Evolutionary conservation across 1,139 yeast genomes (phyloP).

Genomic region (Geotrichum siamense): DNA sequence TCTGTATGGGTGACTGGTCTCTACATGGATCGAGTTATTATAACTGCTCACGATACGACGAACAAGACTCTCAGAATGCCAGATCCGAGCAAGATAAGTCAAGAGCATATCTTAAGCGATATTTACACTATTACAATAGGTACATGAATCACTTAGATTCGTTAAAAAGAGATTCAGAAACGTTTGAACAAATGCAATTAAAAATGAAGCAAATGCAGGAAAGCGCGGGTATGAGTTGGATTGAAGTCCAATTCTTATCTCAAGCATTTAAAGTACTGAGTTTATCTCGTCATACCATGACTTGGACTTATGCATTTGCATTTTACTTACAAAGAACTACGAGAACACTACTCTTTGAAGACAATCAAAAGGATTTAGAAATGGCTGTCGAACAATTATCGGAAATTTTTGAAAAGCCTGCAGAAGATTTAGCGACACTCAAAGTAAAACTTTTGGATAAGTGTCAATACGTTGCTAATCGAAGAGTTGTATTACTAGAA

Average conservation of each 20-base stretch:
- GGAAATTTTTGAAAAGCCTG: constrained; percentile 47
- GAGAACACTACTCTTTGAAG: constrained; percentile 50
- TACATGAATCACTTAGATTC: constrained; percentile 75
- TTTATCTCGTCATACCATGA: constrained; percentile 66
- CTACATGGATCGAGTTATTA: constrained; percentile 61
- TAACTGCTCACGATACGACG: constrained; percentile 58
- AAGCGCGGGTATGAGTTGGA: constrained; percentile 67
- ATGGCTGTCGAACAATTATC: constrained; percentile 75
- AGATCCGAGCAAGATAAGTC: constrained; percentile 35
- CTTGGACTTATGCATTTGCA: constrained; percentile 88
- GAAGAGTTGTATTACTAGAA: constrained; percentile 33
- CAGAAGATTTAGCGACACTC: constrained; percentile 28
- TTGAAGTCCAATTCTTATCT: constrained; percentile 76
- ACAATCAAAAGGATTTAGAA: constrained; percentile 63
- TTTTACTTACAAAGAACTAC: constrained; percentile 53
- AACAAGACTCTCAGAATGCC: constrained; percentile 34
- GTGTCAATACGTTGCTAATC: constrained; percentile 34
- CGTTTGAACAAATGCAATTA: constrained; percentile 55
- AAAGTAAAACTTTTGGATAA: constrained; percentile 34
- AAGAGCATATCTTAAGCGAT: constrained; percentile 49
- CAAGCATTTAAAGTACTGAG: constrained; percentile 62
- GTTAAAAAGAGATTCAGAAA: constrained; percentile 60
- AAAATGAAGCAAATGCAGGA: constrained; percentile 63
- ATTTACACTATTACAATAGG: constrained; percentile 69
- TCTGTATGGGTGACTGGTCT: constrained; percentile 72